Conservation (phyloP, 305 asterid genomes). For the Striga hermonthica region DNA sequence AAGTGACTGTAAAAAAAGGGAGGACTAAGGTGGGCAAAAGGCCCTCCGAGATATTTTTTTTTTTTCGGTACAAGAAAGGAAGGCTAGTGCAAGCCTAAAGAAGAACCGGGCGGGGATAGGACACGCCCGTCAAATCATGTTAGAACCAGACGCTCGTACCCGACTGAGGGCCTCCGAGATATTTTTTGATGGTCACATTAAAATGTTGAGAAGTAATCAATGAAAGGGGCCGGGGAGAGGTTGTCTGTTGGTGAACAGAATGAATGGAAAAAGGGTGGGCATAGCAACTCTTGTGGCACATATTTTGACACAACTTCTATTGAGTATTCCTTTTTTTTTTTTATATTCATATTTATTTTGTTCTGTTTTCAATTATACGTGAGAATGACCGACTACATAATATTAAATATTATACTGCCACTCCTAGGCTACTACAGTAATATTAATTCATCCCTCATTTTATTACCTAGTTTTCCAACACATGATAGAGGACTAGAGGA, state of each 20-base stretch:
- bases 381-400: background rate
- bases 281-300: slow-evolving; percentile 32
- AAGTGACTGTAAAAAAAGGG: too few relatives aligned
- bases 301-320: slow-evolving; percentile 31
- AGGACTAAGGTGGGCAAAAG: background rate
- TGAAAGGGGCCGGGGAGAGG: slow-evolving; percentile 29
- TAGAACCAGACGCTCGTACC: too few relatives aligned
- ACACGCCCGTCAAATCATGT: too few relatives aligned
- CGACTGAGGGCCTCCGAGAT: background rate
- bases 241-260: slow-evolving; percentile 43
- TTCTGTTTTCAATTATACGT: background rate
- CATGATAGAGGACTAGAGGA: slow-evolving; percentile 27
- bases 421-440: background rate
- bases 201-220: slow-evolving; percentile 7
- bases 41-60: slow-evolving; percentile 4
- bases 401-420: background rate
- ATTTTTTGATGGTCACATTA: background rate
- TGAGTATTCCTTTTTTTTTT: background rate
- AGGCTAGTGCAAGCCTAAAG: too few relatives aligned
- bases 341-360: too few relatives aligned
- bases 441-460: background rate
- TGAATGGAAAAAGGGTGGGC: slow-evolving; percentile 30
- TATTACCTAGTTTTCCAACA: slow-evolving; percentile 12
- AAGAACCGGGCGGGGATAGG: too few relatives aligned
- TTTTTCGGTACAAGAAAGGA: too few relatives aligned